Base-by-base conservation (phyloP, 1,284 basidiomycete genomes). In the Ceratobasidium sp. region DNA sequence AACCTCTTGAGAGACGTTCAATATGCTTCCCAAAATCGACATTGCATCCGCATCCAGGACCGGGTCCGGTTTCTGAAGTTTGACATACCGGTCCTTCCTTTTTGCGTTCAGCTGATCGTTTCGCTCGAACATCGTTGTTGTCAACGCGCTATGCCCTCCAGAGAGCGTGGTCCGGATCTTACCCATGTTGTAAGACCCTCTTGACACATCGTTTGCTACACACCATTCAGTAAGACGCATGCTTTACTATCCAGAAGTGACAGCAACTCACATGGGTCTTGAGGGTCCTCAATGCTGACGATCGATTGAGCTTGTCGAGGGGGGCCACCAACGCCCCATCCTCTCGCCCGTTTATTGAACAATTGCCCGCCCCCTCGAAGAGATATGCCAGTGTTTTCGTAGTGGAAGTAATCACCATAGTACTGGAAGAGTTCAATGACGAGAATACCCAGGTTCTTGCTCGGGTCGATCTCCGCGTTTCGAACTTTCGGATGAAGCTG, bases 341-440 rank as follows among this genome's bases (percentile, higher is more conserved):
- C 95, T 75, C 93, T 83, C 59, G 88, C 84, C 52, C 84, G 82
- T 82, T 98, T 98, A 80, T 84, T 87, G 79, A 89, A 98, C 82
- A 98, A 97, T 41, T 86, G 87, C 7, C 96, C 96, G 6, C 94
- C 94, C 54, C 91, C 86, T 44, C 91, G 86, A 21, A 99, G 81
- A 1, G 94, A 96, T 77, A 99, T 94, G 5, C 96, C 96, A n/a
- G 92, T 89, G 77, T 92, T 89, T 73, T 92, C 87, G 77, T 94
- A 97, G 81, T 97, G 96, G 87, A 98, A 98, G 80, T 91, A 90
- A 73, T 87, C 86, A 14, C 96, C 97, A 79, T 98, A 98, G 9
- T 98, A 85, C 84, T 99, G 96, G 78, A 99, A 96, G 80, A 98
- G 96, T 80, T 99, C 97, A 83, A 98, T 88, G 35, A 98, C 86